A percentile compares a stretch with the other conserved stretches of the same genome.
Evolutionary conservation across 306 rosid species (phyloP).

Genomic region (Geum urbanum): DNA sequence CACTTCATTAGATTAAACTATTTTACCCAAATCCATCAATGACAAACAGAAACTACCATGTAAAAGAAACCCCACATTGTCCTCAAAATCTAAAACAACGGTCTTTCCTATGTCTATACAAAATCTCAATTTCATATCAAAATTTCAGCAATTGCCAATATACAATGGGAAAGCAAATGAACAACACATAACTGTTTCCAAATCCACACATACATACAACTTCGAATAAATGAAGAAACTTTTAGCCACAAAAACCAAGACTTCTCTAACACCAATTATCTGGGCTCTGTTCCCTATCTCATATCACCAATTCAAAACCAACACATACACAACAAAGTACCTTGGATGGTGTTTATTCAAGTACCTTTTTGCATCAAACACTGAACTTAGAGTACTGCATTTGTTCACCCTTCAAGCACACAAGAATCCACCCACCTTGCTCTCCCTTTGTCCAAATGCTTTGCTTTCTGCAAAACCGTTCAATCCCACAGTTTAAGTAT

Average conservation of each 20-base stretch:
- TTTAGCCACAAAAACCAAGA: not conserved
- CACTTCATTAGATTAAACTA: not conserved
- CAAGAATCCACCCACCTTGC: not conserved
- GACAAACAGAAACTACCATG: not conserved
- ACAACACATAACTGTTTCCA: not conserved
- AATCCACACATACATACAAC: not conserved
- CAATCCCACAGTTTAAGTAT: not conserved
- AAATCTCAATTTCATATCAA: not conserved
- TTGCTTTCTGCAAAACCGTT: slow-evolving; percentile 10
- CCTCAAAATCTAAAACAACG: not conserved
- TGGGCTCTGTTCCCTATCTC: not conserved
- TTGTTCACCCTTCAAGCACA: not conserved
- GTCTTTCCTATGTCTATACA: not conserved
- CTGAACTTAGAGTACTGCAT: not conserved
- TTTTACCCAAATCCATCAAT: not conserved
- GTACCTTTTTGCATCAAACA: not conserved
- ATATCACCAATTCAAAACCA: not conserved
- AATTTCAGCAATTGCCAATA: not conserved
- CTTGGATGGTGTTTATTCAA: not conserved
- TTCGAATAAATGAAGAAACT: not conserved
- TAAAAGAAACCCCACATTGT: not conserved
- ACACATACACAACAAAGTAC: not conserved
- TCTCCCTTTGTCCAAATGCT: not conserved
- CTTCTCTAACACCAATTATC: not conserved
- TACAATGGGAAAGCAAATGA: not conserved